Conservation (phyloP, 176 grass and related monocot species). For the Paspalum vaginatum region DNA sequence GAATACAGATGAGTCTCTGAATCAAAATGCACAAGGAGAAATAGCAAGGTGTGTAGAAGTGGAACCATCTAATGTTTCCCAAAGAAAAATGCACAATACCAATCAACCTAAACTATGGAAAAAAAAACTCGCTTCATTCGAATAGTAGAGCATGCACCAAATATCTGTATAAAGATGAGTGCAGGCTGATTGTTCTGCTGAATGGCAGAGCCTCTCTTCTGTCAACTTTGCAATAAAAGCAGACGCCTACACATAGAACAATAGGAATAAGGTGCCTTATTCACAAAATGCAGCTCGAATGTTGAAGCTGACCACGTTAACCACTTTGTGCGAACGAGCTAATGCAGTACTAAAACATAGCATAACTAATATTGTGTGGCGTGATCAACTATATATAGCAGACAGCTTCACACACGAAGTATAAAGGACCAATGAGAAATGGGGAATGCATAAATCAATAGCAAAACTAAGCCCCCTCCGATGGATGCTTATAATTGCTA, state of each 20-base stretch:
- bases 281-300: conserved; percentile 4
- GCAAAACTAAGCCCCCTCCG: neutral
- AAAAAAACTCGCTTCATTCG: neutral
- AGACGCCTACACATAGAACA: conserved; percentile 45
- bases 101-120: neutral
- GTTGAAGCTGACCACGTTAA: conserved; percentile 20
- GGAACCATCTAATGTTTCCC: neutral
- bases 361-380: neutral
- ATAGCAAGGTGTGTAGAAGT: neutral
- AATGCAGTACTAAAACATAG: neutral
- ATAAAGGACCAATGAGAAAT: conserved; percentile 3
- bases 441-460: conserved; percentile 12
- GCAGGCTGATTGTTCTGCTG: conserved; percentile 77
- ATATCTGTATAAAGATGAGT: conserved; percentile 27
- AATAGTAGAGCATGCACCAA: neutral
- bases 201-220: conserved; percentile 72
- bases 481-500: conserved; percentile 15
- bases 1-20: neutral
- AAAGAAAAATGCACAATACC: conserved; percentile 4
- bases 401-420: neutral
- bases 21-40: conserved; percentile 12
- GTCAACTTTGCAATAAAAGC: conserved; percentile 69
- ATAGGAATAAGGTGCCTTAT: conserved; percentile 8
- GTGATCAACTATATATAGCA: neutral
- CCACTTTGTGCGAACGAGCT: neutral